Evolutionary conservation across 148 eudicot genomes (phyloP).

Genomic region (Silene conica): DNA sequence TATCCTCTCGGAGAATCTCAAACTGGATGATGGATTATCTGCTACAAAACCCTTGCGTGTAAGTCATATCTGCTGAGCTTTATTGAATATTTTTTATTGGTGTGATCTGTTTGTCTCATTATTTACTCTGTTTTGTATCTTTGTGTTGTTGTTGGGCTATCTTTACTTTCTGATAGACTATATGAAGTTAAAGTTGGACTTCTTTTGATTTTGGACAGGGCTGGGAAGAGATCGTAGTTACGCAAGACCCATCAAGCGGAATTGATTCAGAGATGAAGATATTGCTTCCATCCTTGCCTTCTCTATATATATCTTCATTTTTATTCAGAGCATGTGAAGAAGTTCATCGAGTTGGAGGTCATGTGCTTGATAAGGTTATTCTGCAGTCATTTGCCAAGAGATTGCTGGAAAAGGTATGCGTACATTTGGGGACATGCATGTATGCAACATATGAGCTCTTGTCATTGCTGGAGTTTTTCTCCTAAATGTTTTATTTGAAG

Average conservation of each 20-base stretch:
- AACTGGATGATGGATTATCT: constrained; percentile 67
- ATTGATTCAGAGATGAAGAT: constrained; percentile 76
- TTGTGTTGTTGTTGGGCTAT: background rate
- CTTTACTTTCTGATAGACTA: background rate
- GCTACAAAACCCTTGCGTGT: constrained; percentile 64
- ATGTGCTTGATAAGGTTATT: constrained; percentile 81
- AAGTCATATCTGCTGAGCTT: constrained; percentile 30
- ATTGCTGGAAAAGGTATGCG: constrained; percentile 69
- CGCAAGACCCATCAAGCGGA: constrained; percentile 72
- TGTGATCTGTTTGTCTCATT: background rate
- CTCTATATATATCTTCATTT: constrained; percentile 76
- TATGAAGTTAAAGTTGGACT: background rate
- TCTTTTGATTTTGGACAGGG: constrained; percentile 47
- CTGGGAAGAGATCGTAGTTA: constrained; percentile 92
- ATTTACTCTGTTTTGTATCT: background rate
- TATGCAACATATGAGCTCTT: background rate
- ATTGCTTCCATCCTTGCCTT: constrained; percentile 88
- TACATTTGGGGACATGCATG: background rate
- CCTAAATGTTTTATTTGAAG: background rate
- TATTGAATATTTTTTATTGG: background rate
- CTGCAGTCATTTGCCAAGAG: constrained; percentile 64
- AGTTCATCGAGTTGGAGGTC: constrained; percentile 91
- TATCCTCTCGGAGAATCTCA: constrained; percentile 50
- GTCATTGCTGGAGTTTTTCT: background rate
- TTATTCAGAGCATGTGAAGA: constrained; percentile 88